A percentile compares a stretch with the other conserved stretches of the same genome.
Conservation (phyloP, 2,329 filamentous ascomycete genomes). For the Gyromitra esculenta region DNA sequence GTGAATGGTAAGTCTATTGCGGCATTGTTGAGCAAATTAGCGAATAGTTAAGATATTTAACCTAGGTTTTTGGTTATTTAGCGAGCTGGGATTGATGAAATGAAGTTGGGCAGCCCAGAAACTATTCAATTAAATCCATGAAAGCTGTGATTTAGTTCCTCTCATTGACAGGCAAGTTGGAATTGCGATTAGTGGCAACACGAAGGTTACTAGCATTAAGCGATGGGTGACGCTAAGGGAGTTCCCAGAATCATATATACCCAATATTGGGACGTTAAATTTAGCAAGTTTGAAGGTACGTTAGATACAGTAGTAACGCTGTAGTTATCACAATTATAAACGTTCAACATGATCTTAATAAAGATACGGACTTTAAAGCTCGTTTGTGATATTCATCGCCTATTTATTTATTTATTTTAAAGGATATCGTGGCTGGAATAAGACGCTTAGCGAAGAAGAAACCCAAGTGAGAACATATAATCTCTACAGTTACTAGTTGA, state of each 20-base stretch:
- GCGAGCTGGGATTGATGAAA: too few relatives aligned
- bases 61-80: background rate
- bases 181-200: too few relatives aligned
- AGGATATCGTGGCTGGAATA: background rate
- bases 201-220: too few relatives aligned
- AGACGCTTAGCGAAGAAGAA: background rate
- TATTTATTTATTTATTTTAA: background rate
- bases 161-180: too few relatives aligned
- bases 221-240: too few relatives aligned
- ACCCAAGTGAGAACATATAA: background rate
- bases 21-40: conserved; percentile 1
- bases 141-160: too few relatives aligned
- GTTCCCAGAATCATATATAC: too few relatives aligned
- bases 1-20: conserved; percentile 12
- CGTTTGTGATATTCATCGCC: too few relatives aligned
- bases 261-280: too few relatives aligned
- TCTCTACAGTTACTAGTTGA: background rate
- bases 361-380: background rate
- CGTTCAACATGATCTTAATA: background rate
- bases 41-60: background rate
- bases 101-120: too few relatives aligned
- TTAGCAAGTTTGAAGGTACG: too few relatives aligned
- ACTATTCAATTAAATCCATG: too few relatives aligned
- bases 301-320: background rate
- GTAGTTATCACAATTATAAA: background rate